phyloP scores from a whole-genome alignment of 2,329 filamentous ascomycete genomes.

The Botrytis pseudocinerea region DNA sequence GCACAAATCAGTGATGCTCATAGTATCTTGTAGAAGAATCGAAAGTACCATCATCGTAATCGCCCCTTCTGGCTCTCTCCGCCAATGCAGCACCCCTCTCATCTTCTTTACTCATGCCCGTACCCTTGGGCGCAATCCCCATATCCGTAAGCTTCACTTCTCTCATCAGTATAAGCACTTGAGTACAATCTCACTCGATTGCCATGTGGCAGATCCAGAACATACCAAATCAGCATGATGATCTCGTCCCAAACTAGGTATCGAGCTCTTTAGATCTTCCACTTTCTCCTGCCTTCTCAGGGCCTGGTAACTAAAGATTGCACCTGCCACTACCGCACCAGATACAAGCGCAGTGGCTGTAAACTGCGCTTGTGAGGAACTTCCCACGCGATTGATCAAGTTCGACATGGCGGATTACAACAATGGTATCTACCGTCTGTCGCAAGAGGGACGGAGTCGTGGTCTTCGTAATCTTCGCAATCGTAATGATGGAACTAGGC shows the following conservation, averaged over 20 bases:
- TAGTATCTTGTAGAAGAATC: background rate
- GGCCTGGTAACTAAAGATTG: slow-evolving; percentile 62
- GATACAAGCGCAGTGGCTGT: slow-evolving; percentile 69
- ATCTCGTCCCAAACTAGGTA: slow-evolving; percentile 47
- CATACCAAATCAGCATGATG: slow-evolving; percentile 45
- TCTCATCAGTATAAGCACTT: slow-evolving; percentile 42
- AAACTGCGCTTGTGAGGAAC: slow-evolving; percentile 52
- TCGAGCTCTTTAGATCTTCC: slow-evolving; percentile 59
- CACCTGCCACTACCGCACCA: slow-evolving; percentile 59
- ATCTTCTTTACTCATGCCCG: slow-evolving; percentile 57
- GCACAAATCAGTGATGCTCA: slow-evolving; percentile 23
- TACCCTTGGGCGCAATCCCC: slow-evolving; percentile 42
- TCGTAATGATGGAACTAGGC: background rate
- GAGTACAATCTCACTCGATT: background rate
- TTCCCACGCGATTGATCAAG: slow-evolving; percentile 34
- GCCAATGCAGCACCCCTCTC: slow-evolving; percentile 59
- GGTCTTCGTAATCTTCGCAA: background rate
- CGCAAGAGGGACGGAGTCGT: background rate
- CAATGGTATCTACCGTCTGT: background rate
- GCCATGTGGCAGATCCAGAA: slow-evolving; percentile 10
- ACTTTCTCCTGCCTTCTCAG: slow-evolving; percentile 57
- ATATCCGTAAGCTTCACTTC: slow-evolving; percentile 52
- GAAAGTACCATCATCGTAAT: slow-evolving; percentile 57
- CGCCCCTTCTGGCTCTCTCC: slow-evolving; percentile 59
- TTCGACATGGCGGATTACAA: slow-evolving; percentile 34